Evolutionary conservation across 257 asterid species (phyloP).

Genomic region (Nicotiana noctiflora): DNA sequence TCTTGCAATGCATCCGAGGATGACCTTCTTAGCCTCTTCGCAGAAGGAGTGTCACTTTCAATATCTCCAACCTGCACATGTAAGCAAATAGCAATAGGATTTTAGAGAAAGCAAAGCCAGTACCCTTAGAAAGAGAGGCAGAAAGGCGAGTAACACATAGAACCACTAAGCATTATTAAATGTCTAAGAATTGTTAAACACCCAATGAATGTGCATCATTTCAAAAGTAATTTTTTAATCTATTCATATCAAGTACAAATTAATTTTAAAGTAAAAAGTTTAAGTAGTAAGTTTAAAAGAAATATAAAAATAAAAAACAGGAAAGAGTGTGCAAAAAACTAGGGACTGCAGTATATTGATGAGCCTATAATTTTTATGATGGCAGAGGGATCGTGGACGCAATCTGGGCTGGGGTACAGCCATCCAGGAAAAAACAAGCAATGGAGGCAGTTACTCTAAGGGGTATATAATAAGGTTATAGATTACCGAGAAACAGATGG

Average conservation of each 20-base stretch:
- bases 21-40: conserved; percentile 75
- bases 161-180: background rate
- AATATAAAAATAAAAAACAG: background rate
- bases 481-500: background rate
- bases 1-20: conserved; percentile 87
- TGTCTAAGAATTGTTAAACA: background rate
- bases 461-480: background rate
- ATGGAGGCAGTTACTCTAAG: background rate
- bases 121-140: conserved; percentile 3
- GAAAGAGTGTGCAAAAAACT: background rate
- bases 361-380: background rate
- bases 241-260: background rate
- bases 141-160: background rate
- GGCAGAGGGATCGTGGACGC: background rate
- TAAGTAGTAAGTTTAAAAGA: background rate
- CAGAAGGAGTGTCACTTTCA: conserved; percentile 66
- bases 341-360: background rate
- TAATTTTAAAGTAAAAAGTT: background rate
- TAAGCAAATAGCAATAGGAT: conserved; percentile 4
- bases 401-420: background rate
- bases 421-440: background rate
- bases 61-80: conserved; percentile 76
- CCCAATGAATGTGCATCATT: background rate
- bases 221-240: background rate
- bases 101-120: background rate